phyloP scores from a whole-genome alignment of 148 eudicot genomes.

The Rhododendron griersonianum region DNA sequence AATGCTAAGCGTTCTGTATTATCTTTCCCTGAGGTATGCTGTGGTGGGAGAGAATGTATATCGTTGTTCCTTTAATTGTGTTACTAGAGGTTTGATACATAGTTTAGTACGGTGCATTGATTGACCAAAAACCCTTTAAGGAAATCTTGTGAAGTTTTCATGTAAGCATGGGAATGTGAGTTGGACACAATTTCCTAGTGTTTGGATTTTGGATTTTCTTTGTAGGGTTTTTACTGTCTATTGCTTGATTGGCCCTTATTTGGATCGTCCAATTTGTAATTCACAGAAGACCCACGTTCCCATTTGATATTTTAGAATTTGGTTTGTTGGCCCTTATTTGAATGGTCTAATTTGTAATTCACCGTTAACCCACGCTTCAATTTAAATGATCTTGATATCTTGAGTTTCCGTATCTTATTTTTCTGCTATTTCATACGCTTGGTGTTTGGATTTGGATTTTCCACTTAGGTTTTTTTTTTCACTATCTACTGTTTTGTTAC shows the following conservation, averaged over 20 bases:
- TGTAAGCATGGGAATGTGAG: slow-evolving; percentile 42
- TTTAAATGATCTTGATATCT: too few relatives aligned
- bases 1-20: background rate
- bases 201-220: background rate
- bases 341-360: background rate
- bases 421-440: background rate
- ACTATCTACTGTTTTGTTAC: background rate
- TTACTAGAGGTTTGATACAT: background rate
- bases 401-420: background rate
- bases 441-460: background rate
- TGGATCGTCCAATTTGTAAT: background rate
- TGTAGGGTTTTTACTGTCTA: background rate
- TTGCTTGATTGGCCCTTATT: background rate
- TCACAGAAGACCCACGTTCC: background rate
- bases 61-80: background rate
- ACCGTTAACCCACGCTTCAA: background rate
- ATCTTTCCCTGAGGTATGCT: background rate
- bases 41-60: background rate
- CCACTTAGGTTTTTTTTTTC: background rate
- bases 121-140: background rate
- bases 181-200: background rate
- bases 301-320: background rate
- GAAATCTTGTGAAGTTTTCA: background rate
- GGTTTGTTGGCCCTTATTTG: background rate
- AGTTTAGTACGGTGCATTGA: background rate